phyloP scores from a whole-genome alignment of 2,329 filamentous ascomycete species.

The Sclerotinia subarctica region DNA sequence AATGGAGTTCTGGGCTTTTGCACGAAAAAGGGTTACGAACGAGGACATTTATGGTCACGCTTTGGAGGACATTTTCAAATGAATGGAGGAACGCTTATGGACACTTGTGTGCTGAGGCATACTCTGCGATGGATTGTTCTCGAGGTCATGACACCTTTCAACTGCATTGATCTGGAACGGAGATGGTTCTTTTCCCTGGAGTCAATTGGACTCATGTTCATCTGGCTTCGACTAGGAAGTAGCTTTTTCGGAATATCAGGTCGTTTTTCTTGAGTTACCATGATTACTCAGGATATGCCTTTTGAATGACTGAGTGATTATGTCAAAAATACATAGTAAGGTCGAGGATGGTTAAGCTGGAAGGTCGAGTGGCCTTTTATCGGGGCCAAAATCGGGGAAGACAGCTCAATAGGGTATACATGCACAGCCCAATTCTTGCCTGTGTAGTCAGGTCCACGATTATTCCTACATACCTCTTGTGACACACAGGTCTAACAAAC shows the following conservation, averaged over 20 bases:
- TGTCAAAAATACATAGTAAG: background rate
- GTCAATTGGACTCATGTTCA: conserved; percentile 14
- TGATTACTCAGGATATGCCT: background rate
- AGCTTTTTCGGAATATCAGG: conserved; percentile 22
- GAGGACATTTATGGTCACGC: conserved; percentile 13
- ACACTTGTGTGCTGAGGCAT: conserved; percentile 19
- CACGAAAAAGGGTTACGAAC: conserved; percentile 16
- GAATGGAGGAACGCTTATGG: conserved; percentile 17
- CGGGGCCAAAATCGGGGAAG: background rate
- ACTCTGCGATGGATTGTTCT: conserved; percentile 19
- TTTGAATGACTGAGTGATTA: conserved; percentile 13
- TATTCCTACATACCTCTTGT: background rate
- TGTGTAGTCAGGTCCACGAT: background rate
- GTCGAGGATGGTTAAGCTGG: background rate
- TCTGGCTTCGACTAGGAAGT: conserved; percentile 17
- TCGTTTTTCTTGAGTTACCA: conserved; percentile 17
- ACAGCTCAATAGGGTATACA: background rate
- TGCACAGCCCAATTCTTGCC: background rate
- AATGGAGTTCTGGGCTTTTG: conserved; percentile 24
- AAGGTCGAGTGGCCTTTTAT: conserved; percentile 3
- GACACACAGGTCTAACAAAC: too few relatives aligned
- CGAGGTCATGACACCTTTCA: conserved; percentile 12
- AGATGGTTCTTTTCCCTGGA: conserved; percentile 17
- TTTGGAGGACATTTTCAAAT: conserved; percentile 20
- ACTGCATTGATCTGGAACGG: conserved; percentile 20